phyloP scores from a whole-genome alignment of 306 rosid genomes.

The Quercus suber region DNA sequence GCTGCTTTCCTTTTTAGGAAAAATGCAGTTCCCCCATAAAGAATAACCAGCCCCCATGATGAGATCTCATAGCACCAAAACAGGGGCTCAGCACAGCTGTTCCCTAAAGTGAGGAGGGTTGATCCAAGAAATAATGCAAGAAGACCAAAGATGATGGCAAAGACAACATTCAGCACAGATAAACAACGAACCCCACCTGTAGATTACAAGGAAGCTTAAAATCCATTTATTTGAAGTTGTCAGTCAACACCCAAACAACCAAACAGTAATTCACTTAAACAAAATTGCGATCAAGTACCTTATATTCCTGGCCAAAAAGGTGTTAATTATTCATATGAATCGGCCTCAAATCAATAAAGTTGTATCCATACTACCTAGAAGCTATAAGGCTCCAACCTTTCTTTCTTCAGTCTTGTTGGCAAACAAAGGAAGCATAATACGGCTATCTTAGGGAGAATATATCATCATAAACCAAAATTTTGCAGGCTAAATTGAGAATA shows the following conservation, averaged over 20 bases:
- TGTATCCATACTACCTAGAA: background rate
- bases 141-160: slow-evolving; percentile 77
- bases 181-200: slow-evolving; percentile 95
- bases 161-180: slow-evolving; percentile 69
- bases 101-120: slow-evolving; percentile 78
- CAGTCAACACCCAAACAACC: background rate
- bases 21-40: slow-evolving; percentile 84
- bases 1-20: slow-evolving; percentile 78
- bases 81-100: slow-evolving; percentile 80
- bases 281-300: background rate
- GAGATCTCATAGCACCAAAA: slow-evolving; percentile 92
- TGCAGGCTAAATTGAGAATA: background rate
- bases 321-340: background rate
- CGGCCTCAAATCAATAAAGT: background rate
- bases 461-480: background rate
- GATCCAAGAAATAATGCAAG: slow-evolving; percentile 95
- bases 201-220: slow-evolving; percentile 18
- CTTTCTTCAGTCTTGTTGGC: background rate
- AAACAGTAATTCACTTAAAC: background rate
- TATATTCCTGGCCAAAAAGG: background rate
- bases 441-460: background rate
- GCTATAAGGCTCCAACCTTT: background rate
- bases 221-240: slow-evolving; percentile 5
- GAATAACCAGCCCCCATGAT: slow-evolving; percentile 77
- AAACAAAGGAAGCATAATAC: background rate